Percentiles rank a stretch among this genome's conserved stretches.
Conservation (phyloP, 1,284 basidiomycete species). For the Sanghuangporus weigelae region DNA sequence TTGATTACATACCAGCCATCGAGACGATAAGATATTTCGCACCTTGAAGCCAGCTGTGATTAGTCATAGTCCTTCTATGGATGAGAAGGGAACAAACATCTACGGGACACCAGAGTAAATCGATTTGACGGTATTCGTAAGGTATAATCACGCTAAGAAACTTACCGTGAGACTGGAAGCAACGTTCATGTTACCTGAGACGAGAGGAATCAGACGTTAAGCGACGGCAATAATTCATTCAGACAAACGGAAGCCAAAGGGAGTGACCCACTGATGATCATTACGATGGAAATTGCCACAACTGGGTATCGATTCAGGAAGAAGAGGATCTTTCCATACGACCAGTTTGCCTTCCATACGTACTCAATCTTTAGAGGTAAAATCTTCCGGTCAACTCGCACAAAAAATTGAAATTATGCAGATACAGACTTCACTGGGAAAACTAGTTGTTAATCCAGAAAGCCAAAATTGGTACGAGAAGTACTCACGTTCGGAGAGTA, state of each 20-base stretch:
- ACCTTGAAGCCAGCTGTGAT: not conserved
- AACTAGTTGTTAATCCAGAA: not conserved
- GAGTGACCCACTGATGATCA: not conserved
- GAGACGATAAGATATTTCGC: not conserved
- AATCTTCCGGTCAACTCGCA: not conserved
- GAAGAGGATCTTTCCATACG: conserved; percentile 11
- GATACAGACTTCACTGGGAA: conserved; percentile 4
- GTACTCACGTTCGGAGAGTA: conserved; percentile 10
- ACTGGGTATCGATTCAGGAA: conserved; percentile 12
- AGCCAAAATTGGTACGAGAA: not conserved
- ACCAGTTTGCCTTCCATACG: conserved; percentile 12
- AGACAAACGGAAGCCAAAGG: not conserved
- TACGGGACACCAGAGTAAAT: not conserved
- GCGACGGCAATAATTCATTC: not conserved
- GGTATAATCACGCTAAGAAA: not conserved
- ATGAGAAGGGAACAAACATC: not conserved
- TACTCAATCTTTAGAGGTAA: conserved; percentile 3
- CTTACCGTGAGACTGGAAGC: not conserved
- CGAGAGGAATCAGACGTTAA: not conserved
- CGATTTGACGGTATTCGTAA: not conserved
- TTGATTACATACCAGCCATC: conserved; percentile 6
- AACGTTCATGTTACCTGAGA: conserved; percentile 1
- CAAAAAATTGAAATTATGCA: not conserved
- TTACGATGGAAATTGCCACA: not conserved
- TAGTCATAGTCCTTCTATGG: not conserved